Base-by-base conservation (phyloP, 2,329 filamentous ascomycete genomes). In the Colletotrichum acutatum region DNA sequence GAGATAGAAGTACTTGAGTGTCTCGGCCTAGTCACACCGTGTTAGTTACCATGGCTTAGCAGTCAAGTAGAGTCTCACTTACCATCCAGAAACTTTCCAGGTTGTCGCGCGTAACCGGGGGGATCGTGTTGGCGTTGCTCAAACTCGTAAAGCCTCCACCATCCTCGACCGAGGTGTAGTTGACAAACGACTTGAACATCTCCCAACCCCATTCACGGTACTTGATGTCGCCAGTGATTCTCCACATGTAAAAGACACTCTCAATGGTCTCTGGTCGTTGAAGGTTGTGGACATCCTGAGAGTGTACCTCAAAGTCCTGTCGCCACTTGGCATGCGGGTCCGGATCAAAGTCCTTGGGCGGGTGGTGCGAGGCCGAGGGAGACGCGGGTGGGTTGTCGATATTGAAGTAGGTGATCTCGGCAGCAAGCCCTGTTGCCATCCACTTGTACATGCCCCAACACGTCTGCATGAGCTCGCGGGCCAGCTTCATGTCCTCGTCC, bases 1-100 rank as follows among this genome's bases (percentile, higher is more conserved):
- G 53, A 99, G 90, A 82, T 98, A 99, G 81, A 99, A 93, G 82
- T 99, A 99, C 84, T 99, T 99, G 57, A 99, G 87, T 26, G 97
- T 99, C 85, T 99, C 97, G 59, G 97, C 95, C 93, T 95, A 71
- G 22, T 12, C n/a, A 9, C 28, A n/a, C 28, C 30, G 1, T 19
- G 28, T 71, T 7, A 74, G 53, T 57, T 3, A 69, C 32, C 9
- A 26, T 56, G 12, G 26, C 52, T 24, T 16, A 16, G 42, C 22
- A 16, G 67, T 46, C 57, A 63, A 1, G 9, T 5, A 4, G 5
- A 19, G 8, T 30, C 19, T 49, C 34, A 86, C 92, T 85, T 84
- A 94, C 93, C 86, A 99, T 90, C 97, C 97, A 99, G 84, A 98
- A 98, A 80, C 95, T 97, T 85, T 99, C 97, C 96, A 99, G 98